phyloP scores from a whole-genome alignment of 257 asterid genomes.

The Voacanga thouarsii region DNA sequence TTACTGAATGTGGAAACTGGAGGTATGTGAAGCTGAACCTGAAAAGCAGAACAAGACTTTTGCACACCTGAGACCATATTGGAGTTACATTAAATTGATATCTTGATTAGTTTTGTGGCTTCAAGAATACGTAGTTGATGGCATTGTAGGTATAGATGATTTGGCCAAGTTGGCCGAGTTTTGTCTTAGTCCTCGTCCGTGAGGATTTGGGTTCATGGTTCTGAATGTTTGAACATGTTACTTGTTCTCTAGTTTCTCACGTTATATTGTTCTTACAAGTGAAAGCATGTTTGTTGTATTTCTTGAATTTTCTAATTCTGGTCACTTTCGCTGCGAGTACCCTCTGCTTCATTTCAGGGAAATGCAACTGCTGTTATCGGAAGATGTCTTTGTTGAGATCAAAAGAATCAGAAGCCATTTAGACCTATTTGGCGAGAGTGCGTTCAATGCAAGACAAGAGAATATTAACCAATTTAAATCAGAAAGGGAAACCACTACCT shows the following conservation, averaged over 20 bases:
- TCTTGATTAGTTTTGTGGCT: constrained; percentile 3
- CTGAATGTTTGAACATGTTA: not conserved
- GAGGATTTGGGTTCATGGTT: not conserved
- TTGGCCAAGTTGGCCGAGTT: not conserved
- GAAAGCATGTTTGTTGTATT: not conserved
- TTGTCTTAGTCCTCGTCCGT: not conserved
- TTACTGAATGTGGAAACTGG: not conserved
- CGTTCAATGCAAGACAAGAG: too few species aligned
- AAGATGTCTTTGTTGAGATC: not conserved
- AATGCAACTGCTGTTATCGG: too few species aligned
- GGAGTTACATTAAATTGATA: not conserved
- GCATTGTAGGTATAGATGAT: not conserved
- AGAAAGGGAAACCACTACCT: too few species aligned
- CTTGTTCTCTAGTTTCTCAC: not conserved
- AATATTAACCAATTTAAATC: too few species aligned
- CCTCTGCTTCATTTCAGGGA: not conserved
- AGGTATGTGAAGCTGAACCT: not conserved
- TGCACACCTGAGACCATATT: not conserved
- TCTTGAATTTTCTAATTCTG: not conserved
- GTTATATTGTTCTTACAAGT: not conserved
- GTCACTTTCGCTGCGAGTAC: not conserved
- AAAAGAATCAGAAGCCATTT: too few species aligned
- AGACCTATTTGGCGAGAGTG: too few species aligned
- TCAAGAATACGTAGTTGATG: not conserved
- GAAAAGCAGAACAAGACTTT: constrained; percentile 7